Conservation (phyloP, 2,329 filamentous ascomycete genomes). For the Diaporthe vaccinii region DNA sequence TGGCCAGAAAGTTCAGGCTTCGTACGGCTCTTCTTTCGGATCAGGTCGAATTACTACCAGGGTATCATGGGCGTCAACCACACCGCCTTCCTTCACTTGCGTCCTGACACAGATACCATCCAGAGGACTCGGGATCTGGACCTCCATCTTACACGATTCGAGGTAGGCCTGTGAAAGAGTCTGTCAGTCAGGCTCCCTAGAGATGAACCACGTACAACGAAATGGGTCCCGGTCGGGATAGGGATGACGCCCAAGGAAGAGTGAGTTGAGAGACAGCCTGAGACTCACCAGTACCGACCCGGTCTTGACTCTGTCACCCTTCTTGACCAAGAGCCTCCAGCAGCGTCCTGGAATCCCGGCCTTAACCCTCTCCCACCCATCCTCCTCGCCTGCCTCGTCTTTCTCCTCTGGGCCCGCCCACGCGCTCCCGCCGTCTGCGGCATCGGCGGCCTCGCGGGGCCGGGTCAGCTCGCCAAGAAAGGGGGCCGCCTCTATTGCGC, state of each 20-base stretch:
- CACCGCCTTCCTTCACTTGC: background rate
- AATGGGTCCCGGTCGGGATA: no score
- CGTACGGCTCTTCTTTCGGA: background rate
- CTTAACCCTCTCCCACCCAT: background rate
- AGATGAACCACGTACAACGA: background rate
- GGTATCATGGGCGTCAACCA: conserved; percentile 11
- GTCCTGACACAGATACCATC: background rate
- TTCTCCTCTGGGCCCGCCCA: background rate
- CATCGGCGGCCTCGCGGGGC: background rate
- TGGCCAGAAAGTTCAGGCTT: background rate
- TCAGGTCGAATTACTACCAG: background rate
- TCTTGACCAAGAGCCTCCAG: background rate
- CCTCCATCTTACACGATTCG: conserved; percentile 18
- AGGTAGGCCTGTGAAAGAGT: background rate
- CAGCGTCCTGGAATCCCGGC: background rate
- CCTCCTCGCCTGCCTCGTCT: background rate
- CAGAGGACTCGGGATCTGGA: conserved; percentile 4
- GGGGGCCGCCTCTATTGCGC: background rate
- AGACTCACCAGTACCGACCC: background rate
- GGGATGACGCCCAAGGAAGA: background rate
- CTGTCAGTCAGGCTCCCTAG: background rate
- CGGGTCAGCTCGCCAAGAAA: background rate
- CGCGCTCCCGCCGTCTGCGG: no score
- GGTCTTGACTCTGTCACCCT: background rate
- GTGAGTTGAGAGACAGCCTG: background rate